Percentiles rank a stretch among this genome's conserved stretches.
phyloP scores from a whole-genome alignment of 345 rosid genomes.

The Populus simonii region DNA sequence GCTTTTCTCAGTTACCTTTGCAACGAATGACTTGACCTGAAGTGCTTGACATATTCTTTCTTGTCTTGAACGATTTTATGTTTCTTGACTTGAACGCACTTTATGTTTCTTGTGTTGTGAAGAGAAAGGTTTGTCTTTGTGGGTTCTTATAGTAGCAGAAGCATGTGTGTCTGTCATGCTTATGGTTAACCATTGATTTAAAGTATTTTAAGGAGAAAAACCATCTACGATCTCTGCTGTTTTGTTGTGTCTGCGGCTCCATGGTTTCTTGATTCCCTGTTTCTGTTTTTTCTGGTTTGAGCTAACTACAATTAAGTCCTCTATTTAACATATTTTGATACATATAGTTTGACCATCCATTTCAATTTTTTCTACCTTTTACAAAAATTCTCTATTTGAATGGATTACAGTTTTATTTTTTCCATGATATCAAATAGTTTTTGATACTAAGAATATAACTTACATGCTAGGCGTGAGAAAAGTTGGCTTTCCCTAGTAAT shows the following conservation, averaged over 20 bases:
- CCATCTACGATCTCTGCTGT: background rate
- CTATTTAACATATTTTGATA: too few species aligned
- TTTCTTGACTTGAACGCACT: too few species aligned
- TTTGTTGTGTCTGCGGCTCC: background rate
- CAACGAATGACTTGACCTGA: constrained; percentile 36
- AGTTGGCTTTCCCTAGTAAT: too few species aligned
- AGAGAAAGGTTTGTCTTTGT: background rate
- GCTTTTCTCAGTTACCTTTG: constrained; percentile 27
- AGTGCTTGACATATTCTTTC: constrained; percentile 23
- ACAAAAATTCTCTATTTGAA: too few species aligned
- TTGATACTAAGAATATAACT: too few species aligned
- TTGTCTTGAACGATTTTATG: background rate
- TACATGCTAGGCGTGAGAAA: too few species aligned
- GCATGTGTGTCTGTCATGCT: background rate
- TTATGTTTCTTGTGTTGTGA: constrained; percentile 1
- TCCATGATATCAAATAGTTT: too few species aligned
- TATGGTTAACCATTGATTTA: background rate
- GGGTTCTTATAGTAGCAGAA: background rate
- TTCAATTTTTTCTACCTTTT: too few species aligned
- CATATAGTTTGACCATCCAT: too few species aligned
- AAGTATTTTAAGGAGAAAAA: background rate
- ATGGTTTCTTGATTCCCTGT: background rate
- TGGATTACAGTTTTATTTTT: too few species aligned
- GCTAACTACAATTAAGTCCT: background rate
- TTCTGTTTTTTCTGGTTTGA: background rate